Conservation (phyloP, 1,284 basidiomycete species). For the Porodaedalea pini region DNA sequence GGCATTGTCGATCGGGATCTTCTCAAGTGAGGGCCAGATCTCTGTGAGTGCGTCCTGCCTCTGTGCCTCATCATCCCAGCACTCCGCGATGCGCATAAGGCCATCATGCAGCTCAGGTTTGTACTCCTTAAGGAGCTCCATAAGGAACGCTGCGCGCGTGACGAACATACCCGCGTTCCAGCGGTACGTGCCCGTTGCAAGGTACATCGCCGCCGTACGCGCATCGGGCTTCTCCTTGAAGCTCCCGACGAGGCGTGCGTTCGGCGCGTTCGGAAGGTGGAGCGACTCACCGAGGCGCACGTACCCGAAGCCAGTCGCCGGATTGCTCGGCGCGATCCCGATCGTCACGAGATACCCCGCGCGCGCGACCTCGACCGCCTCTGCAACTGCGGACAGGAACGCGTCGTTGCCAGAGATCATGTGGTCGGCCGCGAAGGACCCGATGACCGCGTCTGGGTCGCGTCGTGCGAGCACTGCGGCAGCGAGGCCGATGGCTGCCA, state of each 20-base stretch:
- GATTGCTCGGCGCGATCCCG: constrained; percentile 80
- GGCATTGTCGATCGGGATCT: constrained; percentile 81
- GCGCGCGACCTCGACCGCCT: constrained; percentile 75
- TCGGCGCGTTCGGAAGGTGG: constrained; percentile 63
- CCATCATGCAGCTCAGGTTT: constrained; percentile 67
- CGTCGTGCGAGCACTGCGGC: constrained; percentile 71
- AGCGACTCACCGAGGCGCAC: constrained; percentile 74
- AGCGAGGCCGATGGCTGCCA: constrained; percentile 84
- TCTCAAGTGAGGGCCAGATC: constrained; percentile 72
- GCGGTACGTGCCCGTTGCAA: constrained; percentile 76
- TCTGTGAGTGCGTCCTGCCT: constrained; percentile 54
- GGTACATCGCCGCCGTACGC: constrained; percentile 75
- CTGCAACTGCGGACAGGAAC: constrained; percentile 74
- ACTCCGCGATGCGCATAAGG: constrained; percentile 59
- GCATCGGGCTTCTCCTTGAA: constrained; percentile 87
- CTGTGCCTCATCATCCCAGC: constrained; percentile 63
- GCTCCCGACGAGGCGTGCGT: constrained; percentile 71
- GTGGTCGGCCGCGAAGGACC: constrained; percentile 82
- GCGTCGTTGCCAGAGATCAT: constrained; percentile 86
- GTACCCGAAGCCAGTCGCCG: constrained; percentile 81
- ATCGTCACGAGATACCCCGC: constrained; percentile 79
- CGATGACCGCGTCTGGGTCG: constrained; percentile 77
- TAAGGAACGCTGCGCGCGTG: constrained; percentile 65
- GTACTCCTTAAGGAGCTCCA: constrained; percentile 67
- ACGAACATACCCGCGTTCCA: constrained; percentile 91